phyloP scores from a whole-genome alignment of 169 alveolate species.

The Cryptosporidium parvum region DNA sequence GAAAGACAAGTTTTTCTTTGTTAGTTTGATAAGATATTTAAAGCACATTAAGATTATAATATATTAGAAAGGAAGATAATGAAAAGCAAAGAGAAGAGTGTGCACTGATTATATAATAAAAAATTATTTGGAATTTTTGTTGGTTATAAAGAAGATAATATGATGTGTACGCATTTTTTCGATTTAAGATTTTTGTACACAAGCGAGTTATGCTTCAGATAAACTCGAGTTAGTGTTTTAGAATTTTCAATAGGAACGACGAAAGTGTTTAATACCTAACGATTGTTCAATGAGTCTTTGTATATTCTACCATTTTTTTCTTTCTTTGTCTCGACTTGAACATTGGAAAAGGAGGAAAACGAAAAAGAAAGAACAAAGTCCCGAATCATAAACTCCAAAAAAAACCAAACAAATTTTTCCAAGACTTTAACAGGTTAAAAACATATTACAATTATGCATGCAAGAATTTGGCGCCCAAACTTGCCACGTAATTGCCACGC shows the following conservation, averaged over 20 bases:
- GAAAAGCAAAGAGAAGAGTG: no score
- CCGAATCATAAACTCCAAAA: no score
- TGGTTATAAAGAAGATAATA: background rate
- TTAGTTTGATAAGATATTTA: no score
- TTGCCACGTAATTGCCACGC: no score
- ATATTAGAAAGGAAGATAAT: no score
- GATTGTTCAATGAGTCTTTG: background rate
- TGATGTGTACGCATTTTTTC: background rate
- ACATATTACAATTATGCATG: background rate
- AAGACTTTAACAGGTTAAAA: no score
- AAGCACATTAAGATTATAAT: no score
- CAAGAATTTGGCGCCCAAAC: background rate
- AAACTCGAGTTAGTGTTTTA: background rate
- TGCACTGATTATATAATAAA: background rate
- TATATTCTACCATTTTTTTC: background rate
- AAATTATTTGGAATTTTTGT: background rate
- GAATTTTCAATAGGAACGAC: background rate
- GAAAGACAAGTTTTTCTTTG: no score
- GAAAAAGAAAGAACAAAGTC: no score
- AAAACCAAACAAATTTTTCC: no score
- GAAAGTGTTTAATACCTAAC: constrained; percentile 4
- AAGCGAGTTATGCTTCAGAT: background rate
- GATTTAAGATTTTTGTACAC: background rate
- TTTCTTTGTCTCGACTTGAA: background rate
- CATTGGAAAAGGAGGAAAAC: no score